phyloP scores from a whole-genome alignment of 495 filamentous ascomycete genomes.

The Penicillium atrosanguineum region DNA sequence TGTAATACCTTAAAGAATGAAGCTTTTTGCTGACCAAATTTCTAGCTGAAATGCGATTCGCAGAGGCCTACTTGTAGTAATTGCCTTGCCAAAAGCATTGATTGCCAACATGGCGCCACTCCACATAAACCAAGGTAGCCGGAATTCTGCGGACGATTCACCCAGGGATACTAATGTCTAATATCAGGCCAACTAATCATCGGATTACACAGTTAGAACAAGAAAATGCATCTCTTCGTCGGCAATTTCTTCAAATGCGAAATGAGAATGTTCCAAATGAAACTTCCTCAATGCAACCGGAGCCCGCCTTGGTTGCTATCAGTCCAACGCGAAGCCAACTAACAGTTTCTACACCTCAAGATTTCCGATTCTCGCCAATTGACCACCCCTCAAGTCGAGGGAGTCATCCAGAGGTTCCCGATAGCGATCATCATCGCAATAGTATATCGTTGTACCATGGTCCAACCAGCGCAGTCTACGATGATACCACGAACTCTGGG shows the following conservation, averaged over 20 bases:
- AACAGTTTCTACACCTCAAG: background rate
- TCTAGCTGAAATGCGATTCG: conserved; percentile 32
- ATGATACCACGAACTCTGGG: conserved; percentile 20
- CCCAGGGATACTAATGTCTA: background rate
- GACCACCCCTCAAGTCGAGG: conserved; percentile 5
- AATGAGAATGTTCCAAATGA: background rate
- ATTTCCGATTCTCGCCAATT: conserved; percentile 8
- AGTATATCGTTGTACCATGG: conserved; percentile 28
- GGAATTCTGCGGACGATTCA: background rate
- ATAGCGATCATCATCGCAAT: conserved; percentile 13
- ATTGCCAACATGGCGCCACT: conserved; percentile 16
- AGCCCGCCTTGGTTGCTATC: conserved; percentile 3
- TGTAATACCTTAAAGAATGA: background rate
- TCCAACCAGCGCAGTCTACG: conserved; percentile 30
- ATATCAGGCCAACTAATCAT: conserved; percentile 24
- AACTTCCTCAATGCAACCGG: conserved; percentile 5
- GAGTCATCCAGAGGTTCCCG: conserved; percentile 23
- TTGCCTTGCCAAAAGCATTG: conserved; percentile 23
- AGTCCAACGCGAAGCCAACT: conserved; percentile 7
- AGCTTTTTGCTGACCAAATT: background rate
- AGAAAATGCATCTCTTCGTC: conserved; percentile 27
- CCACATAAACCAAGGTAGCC: conserved; percentile 24
- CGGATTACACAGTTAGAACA: conserved; percentile 26
- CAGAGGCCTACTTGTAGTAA: conserved; percentile 25
- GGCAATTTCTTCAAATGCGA: conserved; percentile 7